Percentiles rank a stretch among this genome's conserved stretches.
These are phyloP conservation scores for Penicillium sp. DNA, from an alignment of 2,329 filamentous ascomycete genomes.

Conservation along the genomic window DNA sequence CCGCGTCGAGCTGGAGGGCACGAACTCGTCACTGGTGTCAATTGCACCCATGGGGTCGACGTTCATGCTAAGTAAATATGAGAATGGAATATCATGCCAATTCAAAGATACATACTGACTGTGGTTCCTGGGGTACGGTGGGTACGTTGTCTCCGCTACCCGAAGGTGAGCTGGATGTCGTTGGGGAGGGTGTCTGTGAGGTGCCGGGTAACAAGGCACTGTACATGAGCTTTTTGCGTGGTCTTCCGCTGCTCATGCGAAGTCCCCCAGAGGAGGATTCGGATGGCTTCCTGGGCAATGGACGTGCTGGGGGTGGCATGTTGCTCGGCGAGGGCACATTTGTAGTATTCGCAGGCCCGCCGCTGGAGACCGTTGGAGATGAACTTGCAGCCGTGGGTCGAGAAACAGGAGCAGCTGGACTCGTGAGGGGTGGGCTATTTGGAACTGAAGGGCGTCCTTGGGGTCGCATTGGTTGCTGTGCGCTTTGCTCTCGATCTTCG, in stretches of 20 bases:
- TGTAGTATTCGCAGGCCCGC: not conserved
- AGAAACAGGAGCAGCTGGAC: not conserved
- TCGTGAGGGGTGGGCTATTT: not conserved
- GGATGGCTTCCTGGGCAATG: conserved; percentile 1
- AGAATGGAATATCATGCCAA: conserved; percentile 3
- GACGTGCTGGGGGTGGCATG: conserved; percentile 4
- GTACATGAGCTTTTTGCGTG: conserved; percentile 49
- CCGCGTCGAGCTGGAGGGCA: conserved; percentile 32
- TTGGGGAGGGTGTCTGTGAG: conserved; percentile 14
- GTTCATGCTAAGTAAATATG: conserved; percentile 11
- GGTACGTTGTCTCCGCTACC: conserved; percentile 2
- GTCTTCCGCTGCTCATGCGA: conserved; percentile 36
- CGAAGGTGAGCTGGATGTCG: conserved; percentile 7
- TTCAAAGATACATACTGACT: conserved; percentile 33
- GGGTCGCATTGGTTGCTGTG: not conserved
- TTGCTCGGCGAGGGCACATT: not conserved
- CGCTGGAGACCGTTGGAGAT: not conserved
- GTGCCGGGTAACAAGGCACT: conserved; percentile 35
- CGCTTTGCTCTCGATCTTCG: not conserved
- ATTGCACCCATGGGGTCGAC: not conserved
- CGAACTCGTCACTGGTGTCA: conserved; percentile 24
- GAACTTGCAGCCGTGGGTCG: not conserved
- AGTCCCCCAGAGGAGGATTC: conserved; percentile 28
- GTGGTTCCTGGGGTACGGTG: conserved; percentile 11
- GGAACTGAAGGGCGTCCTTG: not conserved